Base-by-base conservation (phyloP, 345 rosid species). In the Jatropha curcas region DNA sequence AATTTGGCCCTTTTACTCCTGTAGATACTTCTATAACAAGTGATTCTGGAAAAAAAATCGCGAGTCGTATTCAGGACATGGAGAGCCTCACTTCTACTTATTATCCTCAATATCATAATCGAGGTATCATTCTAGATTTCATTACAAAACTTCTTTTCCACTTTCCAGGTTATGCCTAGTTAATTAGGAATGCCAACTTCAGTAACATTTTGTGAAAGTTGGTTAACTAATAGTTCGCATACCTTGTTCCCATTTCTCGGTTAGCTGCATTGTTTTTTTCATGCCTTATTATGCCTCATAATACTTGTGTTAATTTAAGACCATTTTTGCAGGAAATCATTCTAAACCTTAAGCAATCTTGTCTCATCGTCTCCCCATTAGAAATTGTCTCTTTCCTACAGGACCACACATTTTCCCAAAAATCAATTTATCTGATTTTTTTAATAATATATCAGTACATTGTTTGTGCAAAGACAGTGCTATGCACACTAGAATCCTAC, bases 1-100 rank as follows among this genome's bases (percentile, higher is more conserved):
- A 83, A 55, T 92, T 70, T 48, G 89, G 90, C 50, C 91, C 94
- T 57, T 84, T 84, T 77, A 76, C 88, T 60, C 89, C 90, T 24
- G 71, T 59, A 16, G 70, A 63, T 31, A 57, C 68, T 61, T 55
- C 72, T 6, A 51, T 43, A 30, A 56, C 33, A 13, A 60, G 61
- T 39, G 61, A 71, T 55, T 52, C 67, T 25, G 80, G 61, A 64
- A 79, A 80, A 39, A 85, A 73, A 71, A 71, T 53, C 61, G 77
- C 9, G 35, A 81, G 53, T 70, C 62, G 71, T 48, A 51, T 78
- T 71, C 76, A 55, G 63, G 89, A 86, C 74, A 68, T 86, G 77
- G 87, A 89, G 80, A 77, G 12, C 73, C 82, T 90, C 31, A 76
- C 92, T 70, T 84, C 88, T 48, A 66, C 83, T 20, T 80, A 70